A percentile compares a stretch with the other conserved stretches of the same genome.
Conservation (phyloP, 2,329 filamentous ascomycete genomes). For the Endocalyx cinctus region DNA sequence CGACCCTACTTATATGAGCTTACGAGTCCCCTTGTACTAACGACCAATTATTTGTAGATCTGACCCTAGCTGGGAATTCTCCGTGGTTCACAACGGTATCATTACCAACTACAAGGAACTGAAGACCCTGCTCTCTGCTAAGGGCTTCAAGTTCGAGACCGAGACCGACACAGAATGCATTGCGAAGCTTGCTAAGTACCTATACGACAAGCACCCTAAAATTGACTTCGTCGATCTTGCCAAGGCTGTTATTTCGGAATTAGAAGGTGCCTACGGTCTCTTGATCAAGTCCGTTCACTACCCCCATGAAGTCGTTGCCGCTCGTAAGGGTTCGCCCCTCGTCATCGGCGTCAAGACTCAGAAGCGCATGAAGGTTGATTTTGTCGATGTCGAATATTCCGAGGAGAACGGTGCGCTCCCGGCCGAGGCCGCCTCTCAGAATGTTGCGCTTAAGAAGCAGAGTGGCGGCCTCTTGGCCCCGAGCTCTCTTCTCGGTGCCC, state of each 20-base stretch:
- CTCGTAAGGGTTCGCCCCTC: conserved; percentile 95
- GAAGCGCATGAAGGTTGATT: conserved; percentile 99
- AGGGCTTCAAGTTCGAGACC: conserved; percentile 98
- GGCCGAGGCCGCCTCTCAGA: conserved; percentile 92
- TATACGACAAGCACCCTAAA: conserved; percentile 88
- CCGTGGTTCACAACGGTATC: conserved; percentile 98
- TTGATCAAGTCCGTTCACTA: conserved; percentile 98
- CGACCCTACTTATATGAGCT: no score
- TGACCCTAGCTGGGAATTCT: conserved; percentile 92
- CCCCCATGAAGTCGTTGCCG: conserved; percentile 95
- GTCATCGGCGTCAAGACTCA: conserved; percentile 95
- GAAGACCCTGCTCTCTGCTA: conserved; percentile 84
- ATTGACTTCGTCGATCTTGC: conserved; percentile 95
- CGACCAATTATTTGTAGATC: conserved; percentile 54
- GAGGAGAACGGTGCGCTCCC: conserved; percentile 80
- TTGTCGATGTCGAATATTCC: conserved; percentile 96
- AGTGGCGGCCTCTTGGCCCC: conserved; percentile 64
- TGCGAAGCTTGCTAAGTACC: conserved; percentile 97
- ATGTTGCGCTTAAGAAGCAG: conserved; percentile 91
- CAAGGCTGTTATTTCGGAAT: conserved; percentile 97
- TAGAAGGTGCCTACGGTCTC: conserved; percentile 95
- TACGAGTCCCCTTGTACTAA: conserved; percentile 20
- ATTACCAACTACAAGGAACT: conserved; percentile 99
- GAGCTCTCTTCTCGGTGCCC: conserved; percentile 68
- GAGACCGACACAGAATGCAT: conserved; percentile 99